These are phyloP conservation scores for Decorospora gaudefroyi DNA, from an alignment of 2,329 filamentous ascomycete species.

Conservation along the genomic window DNA sequence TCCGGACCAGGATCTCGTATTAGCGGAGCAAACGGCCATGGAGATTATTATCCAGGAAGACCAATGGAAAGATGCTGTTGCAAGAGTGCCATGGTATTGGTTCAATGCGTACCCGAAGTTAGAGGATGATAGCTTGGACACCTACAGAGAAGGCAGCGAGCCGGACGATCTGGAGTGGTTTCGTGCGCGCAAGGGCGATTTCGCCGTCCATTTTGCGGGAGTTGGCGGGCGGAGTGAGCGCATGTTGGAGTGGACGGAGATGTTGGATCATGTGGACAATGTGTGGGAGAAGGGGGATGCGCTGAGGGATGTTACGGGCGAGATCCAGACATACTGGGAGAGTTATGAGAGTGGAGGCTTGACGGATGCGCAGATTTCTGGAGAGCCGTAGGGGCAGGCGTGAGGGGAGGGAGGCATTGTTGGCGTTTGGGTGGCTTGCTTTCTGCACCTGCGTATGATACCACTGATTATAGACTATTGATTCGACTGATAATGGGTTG, in stretches of 20 bases:
- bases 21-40: slow-evolving; percentile 52
- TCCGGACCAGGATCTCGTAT: slow-evolving; percentile 40
- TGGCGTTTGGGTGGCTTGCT: background rate
- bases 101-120: slow-evolving; percentile 52
- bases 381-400: slow-evolving; percentile 3
- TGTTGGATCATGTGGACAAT: slow-evolving; percentile 21
- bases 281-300: slow-evolving; percentile 31
- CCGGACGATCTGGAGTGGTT: slow-evolving; percentile 41
- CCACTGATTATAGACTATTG: background rate
- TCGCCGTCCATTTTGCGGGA: slow-evolving; percentile 52
- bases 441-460: background rate
- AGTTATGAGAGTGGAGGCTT: slow-evolving; percentile 2
- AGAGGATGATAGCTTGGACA: slow-evolving; percentile 24
- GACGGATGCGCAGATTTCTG: slow-evolving; percentile 11
- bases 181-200: slow-evolving; percentile 49
- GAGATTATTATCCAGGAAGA: slow-evolving; percentile 42
- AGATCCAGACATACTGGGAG: slow-evolving; percentile 30
- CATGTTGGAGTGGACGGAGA: slow-evolving; percentile 46
- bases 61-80: slow-evolving; percentile 38
- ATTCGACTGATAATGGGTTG: no score
- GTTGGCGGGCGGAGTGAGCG: slow-evolving; percentile 40
- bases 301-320: slow-evolving; percentile 31
- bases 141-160: slow-evolving; percentile 42
- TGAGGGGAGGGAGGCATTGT: background rate
- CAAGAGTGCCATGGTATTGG: slow-evolving; percentile 50